phyloP scores from a whole-genome alignment of 2,329 filamentous ascomycete genomes.

The Trichoderma sp. region DNA sequence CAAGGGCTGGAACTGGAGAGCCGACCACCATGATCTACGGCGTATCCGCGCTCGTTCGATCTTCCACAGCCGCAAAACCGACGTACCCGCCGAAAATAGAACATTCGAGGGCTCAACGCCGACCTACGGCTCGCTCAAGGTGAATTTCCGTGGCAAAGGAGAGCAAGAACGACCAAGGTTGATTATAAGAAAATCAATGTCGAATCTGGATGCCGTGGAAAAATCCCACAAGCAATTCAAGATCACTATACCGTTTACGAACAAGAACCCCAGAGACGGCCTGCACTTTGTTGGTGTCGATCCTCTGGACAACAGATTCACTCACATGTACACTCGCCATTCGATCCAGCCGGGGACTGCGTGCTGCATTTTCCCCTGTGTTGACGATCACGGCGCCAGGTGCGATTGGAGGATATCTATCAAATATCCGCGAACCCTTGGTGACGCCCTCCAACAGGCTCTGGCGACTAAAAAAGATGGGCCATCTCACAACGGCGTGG shows the following conservation, averaged over 20 bases:
- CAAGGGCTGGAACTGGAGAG: conserved; percentile 59
- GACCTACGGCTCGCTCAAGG: conserved; percentile 53
- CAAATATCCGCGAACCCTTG: conserved; percentile 81
- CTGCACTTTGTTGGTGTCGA: conserved; percentile 89
- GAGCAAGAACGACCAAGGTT: conserved; percentile 44
- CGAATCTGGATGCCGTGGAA: conserved; percentile 35
- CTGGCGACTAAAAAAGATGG: conserved; percentile 44
- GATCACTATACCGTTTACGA: conserved; percentile 72
- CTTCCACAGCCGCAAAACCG: conserved; percentile 51
- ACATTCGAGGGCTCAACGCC: conserved; percentile 58
- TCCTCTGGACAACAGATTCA: conserved; percentile 77
- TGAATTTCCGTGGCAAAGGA: conserved; percentile 44
- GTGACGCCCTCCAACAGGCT: conserved; percentile 66
- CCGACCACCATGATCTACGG: conserved; percentile 75
- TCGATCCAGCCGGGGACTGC: conserved; percentile 75
- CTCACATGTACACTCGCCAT: conserved; percentile 88
- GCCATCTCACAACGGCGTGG: conserved; percentile 32
- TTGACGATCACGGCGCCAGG: conserved; percentile 80
- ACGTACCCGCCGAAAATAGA: conserved; percentile 57
- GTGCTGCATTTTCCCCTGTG: conserved; percentile 87
- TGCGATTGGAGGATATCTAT: conserved; percentile 89
- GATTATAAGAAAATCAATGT: conserved; percentile 48
- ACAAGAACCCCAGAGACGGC: conserved; percentile 77
- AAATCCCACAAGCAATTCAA: conserved; percentile 49
- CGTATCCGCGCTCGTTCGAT: conserved; percentile 64